phyloP scores from a whole-genome alignment of 164 flowering plant genomes.

The Dillenia turbinata region DNA sequence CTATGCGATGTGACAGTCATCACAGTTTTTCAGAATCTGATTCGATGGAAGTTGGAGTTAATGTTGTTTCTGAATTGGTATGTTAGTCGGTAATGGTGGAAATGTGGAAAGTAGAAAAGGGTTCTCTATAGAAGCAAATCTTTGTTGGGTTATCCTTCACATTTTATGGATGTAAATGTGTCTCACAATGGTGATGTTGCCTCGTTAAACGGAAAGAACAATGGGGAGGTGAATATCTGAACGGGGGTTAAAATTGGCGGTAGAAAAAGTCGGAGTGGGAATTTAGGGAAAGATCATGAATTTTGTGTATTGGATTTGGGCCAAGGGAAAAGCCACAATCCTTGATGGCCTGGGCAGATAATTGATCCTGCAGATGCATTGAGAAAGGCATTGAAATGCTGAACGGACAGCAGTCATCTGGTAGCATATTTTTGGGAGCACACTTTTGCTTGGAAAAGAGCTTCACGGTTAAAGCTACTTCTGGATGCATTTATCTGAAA shows the following conservation, averaged over 20 bases:
- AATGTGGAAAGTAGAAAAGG: too few species aligned
- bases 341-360: constrained; percentile 98
- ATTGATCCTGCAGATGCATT: constrained; percentile 57
- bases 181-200: too few species aligned
- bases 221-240: background rate
- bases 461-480: constrained; percentile 60
- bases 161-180: background rate
- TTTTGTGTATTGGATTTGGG: constrained; percentile 53
- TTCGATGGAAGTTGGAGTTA: too few species aligned
- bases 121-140: too few species aligned
- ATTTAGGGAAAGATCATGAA: constrained; percentile 23
- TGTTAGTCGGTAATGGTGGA: too few species aligned
- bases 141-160: too few species aligned
- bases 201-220: too few species aligned
- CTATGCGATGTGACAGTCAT: too few species aligned
- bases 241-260: background rate
- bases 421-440: constrained; percentile 83
- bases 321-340: constrained; percentile 94
- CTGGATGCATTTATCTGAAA: constrained; percentile 33
- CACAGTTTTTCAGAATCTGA: too few species aligned
- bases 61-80: too few species aligned
- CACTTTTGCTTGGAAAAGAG: constrained; percentile 85
- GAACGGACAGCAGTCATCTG: constrained; percentile 35
- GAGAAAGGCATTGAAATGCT: constrained; percentile 45
- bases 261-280: background rate